These are phyloP conservation scores for Myxozyma mucilagina DNA, from an alignment of 805 yeast species.

Conservation along the genomic window DNA sequence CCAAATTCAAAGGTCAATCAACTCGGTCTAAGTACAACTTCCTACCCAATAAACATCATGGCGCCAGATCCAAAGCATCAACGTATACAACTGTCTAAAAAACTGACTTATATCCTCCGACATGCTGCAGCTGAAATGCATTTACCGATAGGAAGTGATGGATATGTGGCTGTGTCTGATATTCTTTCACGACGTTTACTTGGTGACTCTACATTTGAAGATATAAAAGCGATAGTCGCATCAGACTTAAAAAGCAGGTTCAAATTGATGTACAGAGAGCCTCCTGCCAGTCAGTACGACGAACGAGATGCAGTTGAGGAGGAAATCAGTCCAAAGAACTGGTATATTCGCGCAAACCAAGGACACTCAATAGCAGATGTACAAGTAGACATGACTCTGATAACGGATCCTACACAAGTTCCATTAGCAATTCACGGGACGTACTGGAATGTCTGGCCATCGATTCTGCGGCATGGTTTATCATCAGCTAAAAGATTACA, in stretches of 20 bases:
- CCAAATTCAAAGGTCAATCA: background rate
- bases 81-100: conserved; percentile 53
- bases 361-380: conserved; percentile 70
- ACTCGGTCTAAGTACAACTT: background rate
- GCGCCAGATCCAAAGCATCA: background rate
- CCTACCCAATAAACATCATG: conserved; percentile 54
- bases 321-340: conserved; percentile 5
- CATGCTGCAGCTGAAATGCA: conserved; percentile 78
- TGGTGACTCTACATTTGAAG: conserved; percentile 59
- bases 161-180: conserved; percentile 59
- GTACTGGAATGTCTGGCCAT: conserved; percentile 42
- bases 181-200: conserved; percentile 60
- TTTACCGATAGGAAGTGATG: conserved; percentile 62
- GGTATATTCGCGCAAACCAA: conserved; percentile 80
- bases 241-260: conserved; percentile 73
- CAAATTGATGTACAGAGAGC: conserved; percentile 45
- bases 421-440: conserved; percentile 84
- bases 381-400: conserved; percentile 41
- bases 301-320: conserved; percentile 3
- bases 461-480: conserved; percentile 58
- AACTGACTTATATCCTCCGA: conserved; percentile 71
- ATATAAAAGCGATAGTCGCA: conserved; percentile 60
- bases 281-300: background rate
- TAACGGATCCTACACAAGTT: conserved; percentile 45
- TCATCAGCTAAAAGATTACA: conserved; percentile 75